A percentile compares a stretch with the other conserved stretches of the same genome.
phyloP scores from a whole-genome alignment of 805 yeast genomes.

The Yamadazyma scolyti region DNA sequence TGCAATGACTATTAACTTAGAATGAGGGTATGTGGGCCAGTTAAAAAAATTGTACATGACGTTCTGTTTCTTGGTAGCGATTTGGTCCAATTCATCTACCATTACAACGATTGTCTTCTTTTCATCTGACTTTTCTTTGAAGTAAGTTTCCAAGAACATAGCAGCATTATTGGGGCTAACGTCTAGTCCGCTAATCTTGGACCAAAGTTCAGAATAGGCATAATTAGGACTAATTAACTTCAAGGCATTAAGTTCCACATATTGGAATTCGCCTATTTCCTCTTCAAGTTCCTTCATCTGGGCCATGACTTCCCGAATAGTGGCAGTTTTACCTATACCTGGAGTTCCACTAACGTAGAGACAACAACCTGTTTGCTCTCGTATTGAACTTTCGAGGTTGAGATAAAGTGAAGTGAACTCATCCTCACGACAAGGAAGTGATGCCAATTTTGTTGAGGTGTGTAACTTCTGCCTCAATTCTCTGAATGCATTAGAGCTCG shows the following conservation, averaged over 20 bases:
- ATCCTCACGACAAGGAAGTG: slow-evolving; percentile 81
- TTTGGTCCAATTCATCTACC: slow-evolving; percentile 90
- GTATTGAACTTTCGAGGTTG: slow-evolving; percentile 68
- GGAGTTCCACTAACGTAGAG: slow-evolving; percentile 95
- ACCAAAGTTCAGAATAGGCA: slow-evolving; percentile 83
- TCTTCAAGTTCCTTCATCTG: slow-evolving; percentile 46
- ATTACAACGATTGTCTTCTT: slow-evolving; percentile 65
- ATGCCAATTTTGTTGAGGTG: slow-evolving; percentile 41
- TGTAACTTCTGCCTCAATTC: slow-evolving; percentile 40
- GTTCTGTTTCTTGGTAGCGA: slow-evolving; percentile 75
- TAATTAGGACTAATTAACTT: slow-evolving; percentile 74
- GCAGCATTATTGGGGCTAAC: slow-evolving; percentile 65
- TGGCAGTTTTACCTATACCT: slow-evolving; percentile 96
- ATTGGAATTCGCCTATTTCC: slow-evolving; percentile 51
- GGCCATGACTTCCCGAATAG: slow-evolving; percentile 79
- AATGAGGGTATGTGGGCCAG: slow-evolving; percentile 86
- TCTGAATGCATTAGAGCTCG: slow-evolving; percentile 28
- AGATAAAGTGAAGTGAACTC: slow-evolving; percentile 71
- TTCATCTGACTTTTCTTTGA: slow-evolving; percentile 36
- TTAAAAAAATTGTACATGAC: slow-evolving; percentile 95
- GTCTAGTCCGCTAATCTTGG: slow-evolving; percentile 55
- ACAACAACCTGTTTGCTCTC: slow-evolving; percentile 72
- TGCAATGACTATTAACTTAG: slow-evolving; percentile 83
- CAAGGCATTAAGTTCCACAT: slow-evolving; percentile 86
- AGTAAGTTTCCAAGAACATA: slow-evolving; percentile 66